Evolutionary conservation across 164 flowering plant species (phyloP).

Genomic region (Echeveria elegans): DNA sequence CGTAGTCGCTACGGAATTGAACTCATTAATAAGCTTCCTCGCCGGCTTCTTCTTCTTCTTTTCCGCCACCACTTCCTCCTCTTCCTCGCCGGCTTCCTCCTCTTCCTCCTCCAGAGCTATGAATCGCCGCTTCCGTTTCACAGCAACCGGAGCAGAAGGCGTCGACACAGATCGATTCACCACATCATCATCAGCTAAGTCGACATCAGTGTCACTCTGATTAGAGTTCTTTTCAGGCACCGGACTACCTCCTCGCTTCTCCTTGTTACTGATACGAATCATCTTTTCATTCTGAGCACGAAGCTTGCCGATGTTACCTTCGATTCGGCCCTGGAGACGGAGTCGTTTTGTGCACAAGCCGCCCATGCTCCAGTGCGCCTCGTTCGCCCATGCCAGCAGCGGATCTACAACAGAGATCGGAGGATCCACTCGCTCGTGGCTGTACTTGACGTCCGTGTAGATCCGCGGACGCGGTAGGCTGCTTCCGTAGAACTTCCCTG

Average conservation of each 20-base stretch:
- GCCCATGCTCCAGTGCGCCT: conserved; percentile 98
- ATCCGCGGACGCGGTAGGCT: conserved; percentile 73
- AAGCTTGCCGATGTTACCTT: conserved; percentile 56
- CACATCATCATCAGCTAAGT: neutral
- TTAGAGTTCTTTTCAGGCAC: neutral
- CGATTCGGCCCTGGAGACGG: conserved; percentile 76
- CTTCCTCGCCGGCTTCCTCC: conserved; percentile 20
- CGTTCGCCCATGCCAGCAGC: conserved; percentile 70
- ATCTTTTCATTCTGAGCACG: conserved; percentile 34
- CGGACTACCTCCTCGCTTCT: too few species aligned
- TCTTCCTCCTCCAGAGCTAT: conserved; percentile 19
- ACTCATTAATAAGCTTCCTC: conserved; percentile 20
- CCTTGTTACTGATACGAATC: conserved; percentile 1
- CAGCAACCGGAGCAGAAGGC: conserved; percentile 39
- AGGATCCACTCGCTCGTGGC: conserved; percentile 56
- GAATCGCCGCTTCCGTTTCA: conserved; percentile 24
- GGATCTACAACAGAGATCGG: conserved; percentile 57
- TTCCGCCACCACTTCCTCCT: conserved; percentile 7
- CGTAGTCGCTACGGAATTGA: conserved; percentile 28
- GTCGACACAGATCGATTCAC: conserved; percentile 18
- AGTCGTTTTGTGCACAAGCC: conserved; percentile 65
- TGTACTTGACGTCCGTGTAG: conserved; percentile 57
- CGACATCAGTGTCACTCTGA: neutral
- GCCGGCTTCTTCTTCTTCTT: conserved; percentile 11
- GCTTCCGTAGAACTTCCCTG: conserved; percentile 83